Evolutionary conservation across 768 basidiomycete genomes (phyloP), one percentile per base, ranked within the genome.

Genomic region (Leccinum disarticulatum): DNA sequence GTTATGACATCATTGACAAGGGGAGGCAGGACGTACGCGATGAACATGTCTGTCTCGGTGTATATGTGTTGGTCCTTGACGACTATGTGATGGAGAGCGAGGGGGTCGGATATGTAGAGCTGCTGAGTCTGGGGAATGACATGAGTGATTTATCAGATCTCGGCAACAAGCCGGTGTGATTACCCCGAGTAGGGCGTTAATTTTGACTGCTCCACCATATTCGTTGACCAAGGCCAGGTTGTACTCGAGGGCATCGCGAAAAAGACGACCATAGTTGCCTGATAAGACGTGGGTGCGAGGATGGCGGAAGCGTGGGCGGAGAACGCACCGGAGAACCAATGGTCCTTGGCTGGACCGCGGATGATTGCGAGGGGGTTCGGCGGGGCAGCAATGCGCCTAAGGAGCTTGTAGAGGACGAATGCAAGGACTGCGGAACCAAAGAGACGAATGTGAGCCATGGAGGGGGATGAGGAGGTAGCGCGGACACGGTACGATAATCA

Each of bases 91-190:
- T 77, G 68, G 6, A 79, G 57, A 10, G 78, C 76, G 28, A 71
- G 69, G 5, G 76, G 78, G 41, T 78, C 78, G 7, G 70, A 73
- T 36, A 78, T 59, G 58, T 73, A 77, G 33, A 79, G 68, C 11
- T 73, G 69, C 13, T 68, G 60, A 27, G 52, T 65, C 68, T 66
- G 54, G 66, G 50, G 36, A 3, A 47, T 2, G 19, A 27, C 14
- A 19, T 58, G 52, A 59, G 62, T 15, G 6, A 33, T 13, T 31
- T 8, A 41, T 17, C 8, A n/a, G 41, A 36, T 7, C 33, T 51
- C 25, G 3, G 28, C n/a, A 31, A 27, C 6, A n/a, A 47, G 2
- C 8, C 52, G 8, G 2, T 9, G 5, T 2, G 30, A 56, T 63
- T 61, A 77, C 76, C 38, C 77, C 74, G 13, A 77, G 67, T 49